phyloP scores from a whole-genome alignment of 2,329 filamentous ascomycete species.

The Cylindrodendrum hubeiense region DNA sequence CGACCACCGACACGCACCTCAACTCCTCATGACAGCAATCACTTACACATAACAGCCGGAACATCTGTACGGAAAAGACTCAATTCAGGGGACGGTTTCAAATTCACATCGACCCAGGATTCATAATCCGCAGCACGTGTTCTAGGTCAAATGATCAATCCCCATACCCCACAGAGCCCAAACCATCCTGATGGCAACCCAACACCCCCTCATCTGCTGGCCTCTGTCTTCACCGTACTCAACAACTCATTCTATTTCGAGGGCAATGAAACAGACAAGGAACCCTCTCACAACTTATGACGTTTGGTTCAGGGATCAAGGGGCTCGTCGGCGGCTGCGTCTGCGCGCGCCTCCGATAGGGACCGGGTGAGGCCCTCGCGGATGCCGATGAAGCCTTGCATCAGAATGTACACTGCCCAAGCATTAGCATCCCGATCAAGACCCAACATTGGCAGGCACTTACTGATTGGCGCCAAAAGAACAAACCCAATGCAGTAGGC shows the following conservation, averaged over 20 bases:
- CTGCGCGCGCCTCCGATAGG: conserved; percentile 38
- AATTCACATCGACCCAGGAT: not conserved
- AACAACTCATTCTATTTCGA: not conserved
- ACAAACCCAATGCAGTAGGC: conserved; percentile 61
- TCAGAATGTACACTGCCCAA: conserved; percentile 58
- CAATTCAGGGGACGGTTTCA: not conserved
- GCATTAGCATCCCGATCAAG: conserved; percentile 31
- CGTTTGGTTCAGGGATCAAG: conserved; percentile 33
- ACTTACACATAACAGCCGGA: no score
- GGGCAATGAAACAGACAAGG: not conserved
- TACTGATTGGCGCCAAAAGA: conserved; percentile 58
- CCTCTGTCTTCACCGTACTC: not conserved
- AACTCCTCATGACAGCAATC: not conserved
- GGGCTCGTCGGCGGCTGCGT: conserved; percentile 41
- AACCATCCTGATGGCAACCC: not conserved
- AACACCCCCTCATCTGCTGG: not conserved
- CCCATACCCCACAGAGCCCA: not conserved
- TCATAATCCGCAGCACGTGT: not conserved
- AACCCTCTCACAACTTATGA: not conserved
- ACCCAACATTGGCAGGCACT: conserved; percentile 39
- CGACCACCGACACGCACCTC: no score
- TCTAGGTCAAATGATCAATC: conserved; percentile 6
- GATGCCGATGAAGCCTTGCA: conserved; percentile 63
- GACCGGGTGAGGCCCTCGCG: conserved; percentile 57
- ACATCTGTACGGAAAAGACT: not conserved